phyloP scores from a whole-genome alignment of 352 stramenopile genomes.

The Pythium apleroticum region DNA sequence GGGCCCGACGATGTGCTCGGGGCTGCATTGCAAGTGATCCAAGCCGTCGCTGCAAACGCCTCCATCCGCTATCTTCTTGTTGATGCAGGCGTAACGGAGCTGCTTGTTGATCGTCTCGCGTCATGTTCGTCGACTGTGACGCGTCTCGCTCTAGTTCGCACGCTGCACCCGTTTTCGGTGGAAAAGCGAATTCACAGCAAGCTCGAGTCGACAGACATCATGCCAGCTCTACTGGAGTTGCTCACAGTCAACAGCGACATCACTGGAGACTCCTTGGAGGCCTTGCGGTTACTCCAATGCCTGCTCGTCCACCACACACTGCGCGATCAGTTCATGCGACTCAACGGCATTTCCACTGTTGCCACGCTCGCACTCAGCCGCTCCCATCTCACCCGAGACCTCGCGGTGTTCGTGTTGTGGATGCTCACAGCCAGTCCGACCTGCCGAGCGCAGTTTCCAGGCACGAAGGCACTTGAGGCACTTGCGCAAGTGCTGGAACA shows the following conservation, averaged over 20 bases:
- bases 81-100: background rate
- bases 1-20: background rate
- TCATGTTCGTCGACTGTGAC: background rate
- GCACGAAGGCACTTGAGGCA: slow-evolving; percentile 13
- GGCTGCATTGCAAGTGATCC: background rate
- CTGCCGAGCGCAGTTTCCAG: slow-evolving; percentile 2
- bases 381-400: slow-evolving; percentile 5
- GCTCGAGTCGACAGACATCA: background rate
- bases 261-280: background rate
- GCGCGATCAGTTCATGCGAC: slow-evolving; percentile 5
- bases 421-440: slow-evolving; percentile 15
- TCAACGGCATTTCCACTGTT: slow-evolving; percentile 9
- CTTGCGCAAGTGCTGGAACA: slow-evolving; percentile 12
- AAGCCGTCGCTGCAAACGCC: background rate
- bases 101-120: background rate
- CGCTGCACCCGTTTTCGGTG: background rate
- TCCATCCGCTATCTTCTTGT: background rate
- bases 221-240: background rate
- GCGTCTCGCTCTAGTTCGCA: background rate
- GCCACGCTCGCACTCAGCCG: slow-evolving; percentile 2
- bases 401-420: slow-evolving; percentile 20
- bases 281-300: slow-evolving; percentile 13
- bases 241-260: background rate
- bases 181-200: background rate
- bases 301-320: slow-evolving; percentile 8